A percentile compares a stretch with the other conserved stretches of the same genome.
phyloP scores from a whole-genome alignment of 805 yeast species.

The Barnettozyma populi region DNA sequence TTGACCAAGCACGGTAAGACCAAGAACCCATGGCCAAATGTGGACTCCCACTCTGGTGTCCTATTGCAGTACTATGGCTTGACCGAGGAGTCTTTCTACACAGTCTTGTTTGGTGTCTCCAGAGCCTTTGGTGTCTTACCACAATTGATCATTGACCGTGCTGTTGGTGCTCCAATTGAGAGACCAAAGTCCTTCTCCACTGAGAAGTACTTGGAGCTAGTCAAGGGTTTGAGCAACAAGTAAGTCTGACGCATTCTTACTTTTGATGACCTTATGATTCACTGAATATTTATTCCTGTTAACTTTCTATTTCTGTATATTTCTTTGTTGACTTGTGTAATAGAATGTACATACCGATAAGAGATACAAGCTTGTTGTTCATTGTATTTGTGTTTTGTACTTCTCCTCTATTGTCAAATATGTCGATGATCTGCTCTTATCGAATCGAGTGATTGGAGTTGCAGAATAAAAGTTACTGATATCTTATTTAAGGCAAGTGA shows the following conservation, averaged over 20 bases:
- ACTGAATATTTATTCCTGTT: slow-evolving; percentile 7
- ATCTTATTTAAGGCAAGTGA: too few relatives aligned
- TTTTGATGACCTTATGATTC: slow-evolving; percentile 13
- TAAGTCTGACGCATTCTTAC: slow-evolving; percentile 7
- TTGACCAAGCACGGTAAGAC: slow-evolving; percentile 83
- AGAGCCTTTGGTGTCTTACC: slow-evolving; percentile 86
- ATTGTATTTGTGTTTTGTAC: too few relatives aligned
- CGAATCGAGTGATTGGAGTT: too few relatives aligned
- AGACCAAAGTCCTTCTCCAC: slow-evolving; percentile 93
- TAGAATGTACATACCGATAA: slow-evolving; percentile 1
- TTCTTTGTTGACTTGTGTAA: slow-evolving; percentile 1
- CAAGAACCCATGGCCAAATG: slow-evolving; percentile 92
- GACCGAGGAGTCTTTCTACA: slow-evolving; percentile 77
- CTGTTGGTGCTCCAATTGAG: slow-evolving; percentile 76
- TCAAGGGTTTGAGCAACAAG: slow-evolving; percentile 36
- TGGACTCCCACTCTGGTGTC: slow-evolving; percentile 84
- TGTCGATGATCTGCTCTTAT: too few relatives aligned
- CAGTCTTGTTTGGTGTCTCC: slow-evolving; percentile 81
- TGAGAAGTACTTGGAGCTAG: slow-evolving; percentile 84
- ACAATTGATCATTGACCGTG: slow-evolving; percentile 80
- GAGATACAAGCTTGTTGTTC: neutral
- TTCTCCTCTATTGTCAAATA: too few relatives aligned
- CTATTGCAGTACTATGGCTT: slow-evolving; percentile 80
- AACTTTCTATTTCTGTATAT: slow-evolving; percentile 2
- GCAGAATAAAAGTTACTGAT: too few relatives aligned